Evolutionary conservation across 169 alveolate species (phyloP).

Genomic region (Plasmodium berghei): DNA sequence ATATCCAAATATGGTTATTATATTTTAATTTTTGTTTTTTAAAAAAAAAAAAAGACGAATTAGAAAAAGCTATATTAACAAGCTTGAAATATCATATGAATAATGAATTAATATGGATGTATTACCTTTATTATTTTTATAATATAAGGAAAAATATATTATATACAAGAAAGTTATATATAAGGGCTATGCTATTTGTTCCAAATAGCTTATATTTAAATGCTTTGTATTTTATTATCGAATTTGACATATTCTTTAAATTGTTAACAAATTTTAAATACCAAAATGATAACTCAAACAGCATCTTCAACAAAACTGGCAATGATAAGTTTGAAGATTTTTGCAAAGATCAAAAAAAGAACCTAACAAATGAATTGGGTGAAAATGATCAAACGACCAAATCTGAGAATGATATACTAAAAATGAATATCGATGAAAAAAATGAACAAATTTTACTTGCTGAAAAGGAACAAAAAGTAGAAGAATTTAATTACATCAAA

Average conservation of each 20-base stretch:
- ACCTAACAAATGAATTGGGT: background rate
- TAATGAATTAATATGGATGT: constrained; percentile 59
- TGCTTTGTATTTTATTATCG: constrained; percentile 30
- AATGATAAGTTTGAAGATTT: constrained; percentile 16
- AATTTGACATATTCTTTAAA: constrained; percentile 43
- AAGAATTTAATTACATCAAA: constrained; percentile 5
- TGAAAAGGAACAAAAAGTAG: background rate
- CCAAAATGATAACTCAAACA: constrained; percentile 9
- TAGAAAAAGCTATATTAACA: constrained; percentile 55
- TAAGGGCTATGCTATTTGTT: constrained; percentile 52
- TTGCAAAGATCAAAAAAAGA: constrained; percentile 16
- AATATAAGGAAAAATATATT: constrained; percentile 36
- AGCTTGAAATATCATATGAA: constrained; percentile 44
- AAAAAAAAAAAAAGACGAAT: constrained; percentile 21
- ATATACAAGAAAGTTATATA: constrained; percentile 56
- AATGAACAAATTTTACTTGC: background rate
- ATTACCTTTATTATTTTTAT: constrained; percentile 48
- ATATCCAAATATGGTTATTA: constrained; percentile 49
- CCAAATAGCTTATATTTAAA: constrained; percentile 34
- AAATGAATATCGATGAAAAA: constrained; percentile 18
- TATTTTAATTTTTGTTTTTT: constrained; percentile 56
- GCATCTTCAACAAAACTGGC: no score
- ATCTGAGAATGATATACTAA: constrained; percentile 15
- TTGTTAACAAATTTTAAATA: constrained; percentile 44
- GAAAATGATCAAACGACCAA: background rate